Evolutionary conservation across 352 stramenopile genomes (phyloP).

Genomic region (Globisporangium okanoganense): DNA sequence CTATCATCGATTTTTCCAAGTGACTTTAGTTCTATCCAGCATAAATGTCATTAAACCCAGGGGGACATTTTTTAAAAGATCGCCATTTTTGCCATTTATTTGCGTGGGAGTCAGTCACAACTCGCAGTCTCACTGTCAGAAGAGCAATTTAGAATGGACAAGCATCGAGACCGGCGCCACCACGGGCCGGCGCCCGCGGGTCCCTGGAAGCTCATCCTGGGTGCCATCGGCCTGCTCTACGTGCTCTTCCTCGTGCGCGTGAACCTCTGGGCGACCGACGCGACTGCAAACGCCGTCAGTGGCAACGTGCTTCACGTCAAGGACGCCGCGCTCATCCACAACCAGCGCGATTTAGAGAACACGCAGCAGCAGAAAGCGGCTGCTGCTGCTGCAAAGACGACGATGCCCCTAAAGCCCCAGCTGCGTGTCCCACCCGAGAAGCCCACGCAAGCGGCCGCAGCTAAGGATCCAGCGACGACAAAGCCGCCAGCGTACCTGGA

Average conservation of each 20-base stretch:
- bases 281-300: slow-evolving; percentile 7
- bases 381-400: not conserved
- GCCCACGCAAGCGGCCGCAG: not conserved
- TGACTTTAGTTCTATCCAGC: not conserved
- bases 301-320: slow-evolving; percentile 8
- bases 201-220: slow-evolving; percentile 13
- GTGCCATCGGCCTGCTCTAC: slow-evolving; percentile 17
- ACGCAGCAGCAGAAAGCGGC: not conserved
- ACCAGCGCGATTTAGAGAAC: slow-evolving; percentile 7
- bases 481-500: slow-evolving; percentile 3
- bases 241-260: slow-evolving; percentile 21
- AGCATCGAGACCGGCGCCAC: slow-evolving; percentile 13
- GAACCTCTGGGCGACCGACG: slow-evolving; percentile 8
- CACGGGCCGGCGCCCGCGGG: slow-evolving; percentile 6
- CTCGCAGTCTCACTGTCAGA: too few relatives aligned
- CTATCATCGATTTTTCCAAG: not conserved
- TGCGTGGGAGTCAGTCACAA: not conserved
- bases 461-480: not conserved
- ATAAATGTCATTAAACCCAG: not conserved
- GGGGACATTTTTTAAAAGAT: too few relatives aligned
- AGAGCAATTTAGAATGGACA: slow-evolving; percentile 10
- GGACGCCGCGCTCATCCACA: slow-evolving; percentile 8
- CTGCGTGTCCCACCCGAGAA: slow-evolving; percentile 8
- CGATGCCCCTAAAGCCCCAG: slow-evolving; percentile 1
- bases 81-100: too few relatives aligned